Percentiles rank a stretch among this genome's conserved stretches.
These are phyloP conservation scores for Trichosporon sp. DNA, from an alignment of 1,284 basidiomycete species.

Conservation along the genomic window DNA sequence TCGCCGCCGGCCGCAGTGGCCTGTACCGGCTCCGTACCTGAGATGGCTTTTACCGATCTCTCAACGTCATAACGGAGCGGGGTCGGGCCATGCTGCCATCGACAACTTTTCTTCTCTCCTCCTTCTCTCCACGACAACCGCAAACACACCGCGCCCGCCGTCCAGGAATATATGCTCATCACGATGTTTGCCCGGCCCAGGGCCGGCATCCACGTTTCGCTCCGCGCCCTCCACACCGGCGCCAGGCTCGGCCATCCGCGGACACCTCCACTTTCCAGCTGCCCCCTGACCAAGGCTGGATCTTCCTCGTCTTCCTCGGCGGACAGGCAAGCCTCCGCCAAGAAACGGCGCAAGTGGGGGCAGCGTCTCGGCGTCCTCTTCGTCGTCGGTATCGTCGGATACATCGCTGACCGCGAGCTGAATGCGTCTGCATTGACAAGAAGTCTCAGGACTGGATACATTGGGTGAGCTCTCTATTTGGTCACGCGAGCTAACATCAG, in stretches of 20 bases:
- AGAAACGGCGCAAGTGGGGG: neutral
- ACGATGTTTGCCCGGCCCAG: neutral
- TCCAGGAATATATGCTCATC: neutral
- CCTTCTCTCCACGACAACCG: neutral
- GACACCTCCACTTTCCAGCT: neutral
- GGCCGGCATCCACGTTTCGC: neutral
- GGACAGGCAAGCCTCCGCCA: neutral
- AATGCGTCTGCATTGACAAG: constrained; percentile 65
- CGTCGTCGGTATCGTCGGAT: constrained; percentile 53
- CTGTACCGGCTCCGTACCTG: neutral
- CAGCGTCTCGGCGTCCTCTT: constrained; percentile 9
- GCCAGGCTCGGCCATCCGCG: neutral
- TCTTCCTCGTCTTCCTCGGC: neutral
- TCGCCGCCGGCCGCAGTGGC: neutral
- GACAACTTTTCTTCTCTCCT: neutral
- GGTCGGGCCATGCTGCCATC: neutral
- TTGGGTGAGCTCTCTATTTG: constrained; percentile 51
- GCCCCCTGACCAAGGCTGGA: neutral
- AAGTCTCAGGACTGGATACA: constrained; percentile 63
- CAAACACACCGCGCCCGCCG: neutral
- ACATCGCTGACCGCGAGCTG: constrained; percentile 57
- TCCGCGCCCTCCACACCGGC: neutral
- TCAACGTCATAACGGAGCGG: neutral
- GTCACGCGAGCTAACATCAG: constrained; percentile 35
- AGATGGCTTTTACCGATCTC: neutral